Base-by-base conservation (phyloP, 2,329 filamentous ascomycete species). In the Aureobasidium namibiae region DNA sequence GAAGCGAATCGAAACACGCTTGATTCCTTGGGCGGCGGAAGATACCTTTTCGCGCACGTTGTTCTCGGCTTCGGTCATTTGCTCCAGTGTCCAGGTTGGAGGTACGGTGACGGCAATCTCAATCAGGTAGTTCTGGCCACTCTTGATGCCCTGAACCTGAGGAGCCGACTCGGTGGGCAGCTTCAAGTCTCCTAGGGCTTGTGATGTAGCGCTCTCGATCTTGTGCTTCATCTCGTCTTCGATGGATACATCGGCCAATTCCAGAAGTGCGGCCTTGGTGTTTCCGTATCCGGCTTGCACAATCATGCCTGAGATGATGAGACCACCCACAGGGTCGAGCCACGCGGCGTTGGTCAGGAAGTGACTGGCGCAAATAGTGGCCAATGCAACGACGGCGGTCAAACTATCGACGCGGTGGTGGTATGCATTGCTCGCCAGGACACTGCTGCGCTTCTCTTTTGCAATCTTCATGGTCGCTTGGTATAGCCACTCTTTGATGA, bases 381-480 rank as follows among this genome's bases (percentile, higher is more conserved):
- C 80, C 31, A 97, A 81, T 1, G 94, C 95, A 59, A 97, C 94
- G 67, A 97, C 89, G 64, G 92, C 92, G 1, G 94, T 99, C 60
- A 96, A 81, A 61, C 91, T 96, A 74, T 99, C 94, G 70, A 99
- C 87, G 62, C 94, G 90, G 77, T 97, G 94, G 75, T 99, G 94
- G 65, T 97, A 82, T 61, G 94, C 92, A 70, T 99, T 99, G 61
- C 92, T 96, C 39, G 92, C 92, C 24, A 99, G 84, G 61, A 99
- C 91, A 7, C 92, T 95, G 13, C 92, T 97, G 71, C 96, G 95
- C 72, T 92, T 89, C 74, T 96, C 90, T 67, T 85, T 85, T 46
- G 94, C 94, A 62, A 99, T 85, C 77, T 96, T 97, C 87, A 97
- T 84, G 94, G 92, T 99, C 64, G 92, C 90, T 78, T 88, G 87